These are phyloP conservation scores for Kwoniella sp. DNA, from an alignment of 768 basidiomycete genomes.

Conservation along the genomic window DNA sequence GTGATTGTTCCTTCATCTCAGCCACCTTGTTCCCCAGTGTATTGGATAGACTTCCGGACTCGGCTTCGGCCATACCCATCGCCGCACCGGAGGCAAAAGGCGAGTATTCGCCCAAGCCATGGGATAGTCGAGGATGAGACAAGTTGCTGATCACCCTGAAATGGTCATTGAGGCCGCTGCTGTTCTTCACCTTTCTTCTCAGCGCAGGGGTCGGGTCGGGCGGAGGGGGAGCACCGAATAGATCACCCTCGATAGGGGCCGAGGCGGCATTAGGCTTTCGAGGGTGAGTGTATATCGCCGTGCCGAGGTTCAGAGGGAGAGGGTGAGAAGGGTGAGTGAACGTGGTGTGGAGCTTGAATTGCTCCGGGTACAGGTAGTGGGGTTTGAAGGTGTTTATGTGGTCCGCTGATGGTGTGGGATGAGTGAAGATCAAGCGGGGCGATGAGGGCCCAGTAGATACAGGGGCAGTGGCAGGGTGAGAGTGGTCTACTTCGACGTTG, in stretches of 20 bases:
- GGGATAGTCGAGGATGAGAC: constrained; percentile 24
- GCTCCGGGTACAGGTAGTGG: constrained; percentile 36
- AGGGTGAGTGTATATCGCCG: constrained; percentile 25
- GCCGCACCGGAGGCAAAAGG: constrained; percentile 2
- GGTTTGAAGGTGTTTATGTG: constrained; percentile 29
- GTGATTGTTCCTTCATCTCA: constrained; percentile 49
- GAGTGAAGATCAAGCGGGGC: constrained; percentile 13
- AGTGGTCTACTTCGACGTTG: constrained; percentile 9
- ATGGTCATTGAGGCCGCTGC: constrained; percentile 22
- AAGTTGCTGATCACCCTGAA: constrained; percentile 20
- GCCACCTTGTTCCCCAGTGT: constrained; percentile 4
- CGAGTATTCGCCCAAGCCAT: constrained; percentile 22
- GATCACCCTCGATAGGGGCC: constrained; percentile 1
- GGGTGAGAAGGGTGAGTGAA: constrained; percentile 43
- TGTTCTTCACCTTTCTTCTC: neutral
- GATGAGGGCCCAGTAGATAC: constrained; percentile 5
- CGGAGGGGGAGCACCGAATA: constrained; percentile 10
- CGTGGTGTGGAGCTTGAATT: constrained; percentile 37
- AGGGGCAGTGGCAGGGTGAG: constrained; percentile 8
- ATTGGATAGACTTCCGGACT: neutral
- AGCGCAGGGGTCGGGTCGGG: constrained; percentile 14
- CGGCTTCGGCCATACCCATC: constrained; percentile 2
- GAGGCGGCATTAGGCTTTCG: constrained; percentile 2
- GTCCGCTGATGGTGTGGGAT: constrained; percentile 10
- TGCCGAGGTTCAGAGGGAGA: constrained; percentile 36